These are phyloP conservation scores for Ophiosphaerella herpotricha DNA, from an alignment of 2,329 filamentous ascomycete species.

Conservation along the genomic window DNA sequence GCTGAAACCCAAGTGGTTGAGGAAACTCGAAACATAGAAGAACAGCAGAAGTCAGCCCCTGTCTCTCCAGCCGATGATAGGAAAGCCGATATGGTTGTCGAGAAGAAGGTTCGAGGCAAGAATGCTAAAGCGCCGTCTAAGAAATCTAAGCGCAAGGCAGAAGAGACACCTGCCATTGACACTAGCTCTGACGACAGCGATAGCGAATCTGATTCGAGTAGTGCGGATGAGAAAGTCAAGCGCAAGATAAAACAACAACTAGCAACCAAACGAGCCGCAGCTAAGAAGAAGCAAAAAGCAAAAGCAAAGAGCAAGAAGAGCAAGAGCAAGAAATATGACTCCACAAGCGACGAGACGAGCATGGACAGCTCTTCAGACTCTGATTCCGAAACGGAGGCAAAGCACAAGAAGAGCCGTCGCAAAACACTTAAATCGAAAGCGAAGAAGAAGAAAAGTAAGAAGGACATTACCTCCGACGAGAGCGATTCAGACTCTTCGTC, in stretches of 20 bases:
- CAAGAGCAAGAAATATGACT: constrained; percentile 26
- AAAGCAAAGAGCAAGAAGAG: constrained; percentile 29
- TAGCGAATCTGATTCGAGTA: constrained; percentile 22
- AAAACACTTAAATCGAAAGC: constrained; percentile 24
- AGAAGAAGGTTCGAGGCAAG: constrained; percentile 13
- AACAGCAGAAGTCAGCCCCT: constrained; percentile 6
- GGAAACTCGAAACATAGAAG: constrained; percentile 5
- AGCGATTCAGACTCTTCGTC: constrained; percentile 17
- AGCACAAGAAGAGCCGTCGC: constrained; percentile 15
- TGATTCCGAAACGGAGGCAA: constrained; percentile 17
- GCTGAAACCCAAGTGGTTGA: constrained; percentile 10
- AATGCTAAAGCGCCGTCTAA: constrained; percentile 18
- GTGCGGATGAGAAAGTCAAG: constrained; percentile 28
- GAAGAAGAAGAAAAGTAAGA: constrained; percentile 31
- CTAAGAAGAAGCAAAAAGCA: constrained; percentile 26
- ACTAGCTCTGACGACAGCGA: constrained; percentile 19
- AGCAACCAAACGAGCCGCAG: constrained; percentile 12
- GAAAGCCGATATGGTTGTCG: constrained; percentile 7
- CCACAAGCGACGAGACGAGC: constrained; percentile 20
- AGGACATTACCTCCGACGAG: constrained; percentile 23
- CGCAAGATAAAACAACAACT: constrained; percentile 25
- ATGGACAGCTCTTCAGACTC: constrained; percentile 21
- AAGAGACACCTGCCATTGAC: constrained; percentile 30
- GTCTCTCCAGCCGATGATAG: constrained; percentile 10
- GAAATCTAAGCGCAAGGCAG: constrained; percentile 21